phyloP scores from a whole-genome alignment of 2,329 filamentous ascomycete species.

The Beauveria bassiana region DNA sequence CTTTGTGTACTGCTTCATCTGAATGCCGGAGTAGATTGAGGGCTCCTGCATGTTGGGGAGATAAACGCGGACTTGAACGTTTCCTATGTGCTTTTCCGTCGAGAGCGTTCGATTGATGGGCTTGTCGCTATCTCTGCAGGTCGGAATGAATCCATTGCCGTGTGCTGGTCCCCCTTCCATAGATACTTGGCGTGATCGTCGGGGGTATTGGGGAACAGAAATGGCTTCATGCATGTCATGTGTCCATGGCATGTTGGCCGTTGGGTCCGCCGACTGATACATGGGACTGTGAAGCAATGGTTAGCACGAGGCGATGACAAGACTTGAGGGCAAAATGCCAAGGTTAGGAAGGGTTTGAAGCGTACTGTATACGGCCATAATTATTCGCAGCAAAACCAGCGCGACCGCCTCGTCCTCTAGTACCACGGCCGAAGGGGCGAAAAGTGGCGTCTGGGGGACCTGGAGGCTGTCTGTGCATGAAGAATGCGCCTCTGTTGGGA shows the following conservation, averaged over 20 bases:
- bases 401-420: conserved; percentile 51
- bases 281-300: conserved; percentile 23
- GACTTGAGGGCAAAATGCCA: background rate
- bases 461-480: conserved; percentile 80
- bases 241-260: conserved; percentile 72
- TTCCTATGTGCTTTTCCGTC: conserved; percentile 74
- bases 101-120: conserved; percentile 74
- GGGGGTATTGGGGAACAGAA: conserved; percentile 33
- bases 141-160: conserved; percentile 47
- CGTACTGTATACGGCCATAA: conserved; percentile 58
- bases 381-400: conserved; percentile 48
- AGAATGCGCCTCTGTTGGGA: conserved; percentile 88
- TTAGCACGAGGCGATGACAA: conserved; percentile 18
- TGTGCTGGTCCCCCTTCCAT: conserved; percentile 45
- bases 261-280: conserved; percentile 47
- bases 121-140: conserved; percentile 49
- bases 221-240: conserved; percentile 86
- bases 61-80: conserved; percentile 74
- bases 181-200: conserved; percentile 35
- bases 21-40: conserved; percentile 64
- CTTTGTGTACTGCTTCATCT: conserved; percentile 85
- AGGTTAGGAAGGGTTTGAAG: conserved; percentile 15
- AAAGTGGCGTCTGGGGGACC: conserved; percentile 73
- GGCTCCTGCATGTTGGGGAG: conserved; percentile 69
- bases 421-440: conserved; percentile 58